A percentile compares a stretch with the other conserved stretches of the same genome.
Conservation (phyloP, 139 green algal genomes). For the Chlamydomonas applanata region DNA sequence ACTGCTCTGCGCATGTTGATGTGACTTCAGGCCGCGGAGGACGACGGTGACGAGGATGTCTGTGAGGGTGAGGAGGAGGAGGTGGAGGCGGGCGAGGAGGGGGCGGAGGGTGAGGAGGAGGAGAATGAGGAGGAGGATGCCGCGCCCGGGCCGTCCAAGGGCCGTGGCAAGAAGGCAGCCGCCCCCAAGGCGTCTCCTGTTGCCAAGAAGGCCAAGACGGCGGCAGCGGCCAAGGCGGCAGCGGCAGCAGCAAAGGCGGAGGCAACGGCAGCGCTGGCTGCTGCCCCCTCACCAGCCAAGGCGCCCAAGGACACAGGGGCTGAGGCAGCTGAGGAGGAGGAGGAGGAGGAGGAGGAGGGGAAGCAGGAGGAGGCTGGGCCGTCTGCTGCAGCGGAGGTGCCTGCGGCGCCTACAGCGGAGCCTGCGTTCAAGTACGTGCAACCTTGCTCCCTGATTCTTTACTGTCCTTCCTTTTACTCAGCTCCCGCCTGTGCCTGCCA, state of each 20-base stretch:
- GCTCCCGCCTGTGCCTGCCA: too few species aligned
- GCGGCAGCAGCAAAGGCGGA: slow-evolving; percentile 1
- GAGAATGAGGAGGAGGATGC: slow-evolving; percentile 9
- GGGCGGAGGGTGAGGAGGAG: slow-evolving; percentile 7
- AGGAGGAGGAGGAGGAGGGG: slow-evolving; percentile 7
- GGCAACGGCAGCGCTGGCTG: too few species aligned
- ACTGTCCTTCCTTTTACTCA: too few species aligned
- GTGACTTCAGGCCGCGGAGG: background rate
- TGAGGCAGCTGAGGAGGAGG: slow-evolving; percentile 5
- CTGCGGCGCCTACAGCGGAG: slow-evolving; percentile 1
- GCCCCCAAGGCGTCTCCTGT: background rate
- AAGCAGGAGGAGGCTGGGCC: background rate
- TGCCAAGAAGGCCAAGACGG: background rate
- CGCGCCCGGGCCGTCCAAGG: background rate
- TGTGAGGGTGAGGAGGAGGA: slow-evolving; percentile 26
- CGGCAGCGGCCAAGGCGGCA: slow-evolving; percentile 9
- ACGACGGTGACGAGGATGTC: background rate
- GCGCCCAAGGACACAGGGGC: background rate
- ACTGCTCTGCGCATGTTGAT: too few species aligned
- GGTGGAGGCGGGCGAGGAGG: slow-evolving; percentile 15
- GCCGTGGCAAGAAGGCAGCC: background rate
- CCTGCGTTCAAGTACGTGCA: background rate
- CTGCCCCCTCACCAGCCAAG: background rate
- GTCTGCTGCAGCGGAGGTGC: background rate
- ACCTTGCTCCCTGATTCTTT: too few species aligned